Evolutionary conservation across 148 eudicot species (phyloP).

Genomic region (Vaccinium macrocarpon): DNA sequence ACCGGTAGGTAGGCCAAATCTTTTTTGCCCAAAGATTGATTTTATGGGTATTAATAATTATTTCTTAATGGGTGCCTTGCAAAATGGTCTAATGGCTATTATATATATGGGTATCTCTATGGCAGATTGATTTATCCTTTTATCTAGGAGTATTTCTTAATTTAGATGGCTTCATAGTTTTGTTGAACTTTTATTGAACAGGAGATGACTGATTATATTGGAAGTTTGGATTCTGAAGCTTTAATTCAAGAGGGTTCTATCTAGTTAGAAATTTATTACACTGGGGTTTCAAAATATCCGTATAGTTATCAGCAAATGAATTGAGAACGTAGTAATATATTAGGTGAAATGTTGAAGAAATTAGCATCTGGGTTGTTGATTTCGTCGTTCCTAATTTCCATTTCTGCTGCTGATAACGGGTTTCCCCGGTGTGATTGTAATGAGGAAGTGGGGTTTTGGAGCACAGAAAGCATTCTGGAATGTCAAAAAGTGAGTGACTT

Average conservation of each 20-base stretch:
- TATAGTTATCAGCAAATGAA: constrained; percentile 17
- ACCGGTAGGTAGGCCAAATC: neutral
- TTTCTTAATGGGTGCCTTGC: neutral
- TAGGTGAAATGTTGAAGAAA: constrained; percentile 51
- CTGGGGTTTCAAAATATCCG: neutral
- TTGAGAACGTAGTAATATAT: constrained; percentile 15
- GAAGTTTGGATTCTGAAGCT: neutral
- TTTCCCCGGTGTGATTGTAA: constrained; percentile 61
- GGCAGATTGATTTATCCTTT: neutral
- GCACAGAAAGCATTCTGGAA: constrained; percentile 55
- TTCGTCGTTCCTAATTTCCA: constrained; percentile 31
- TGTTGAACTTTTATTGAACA: constrained; percentile 9
- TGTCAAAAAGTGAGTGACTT: constrained; percentile 78
- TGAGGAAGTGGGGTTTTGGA: constrained; percentile 66
- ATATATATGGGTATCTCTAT: neutral
- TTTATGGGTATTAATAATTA: neutral
- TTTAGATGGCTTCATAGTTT: neutral
- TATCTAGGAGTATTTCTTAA: neutral
- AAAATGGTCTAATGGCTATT: neutral
- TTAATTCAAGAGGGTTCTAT: constrained; percentile 3
- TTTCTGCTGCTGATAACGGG: constrained; percentile 38
- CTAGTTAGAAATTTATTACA: neutral
- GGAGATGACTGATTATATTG: constrained; percentile 1
- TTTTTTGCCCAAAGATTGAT: neutral
- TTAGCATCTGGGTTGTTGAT: constrained; percentile 38